Base-by-base conservation (phyloP, 1,284 basidiomycete genomes). In the Crocinoboletus sp. region DNA sequence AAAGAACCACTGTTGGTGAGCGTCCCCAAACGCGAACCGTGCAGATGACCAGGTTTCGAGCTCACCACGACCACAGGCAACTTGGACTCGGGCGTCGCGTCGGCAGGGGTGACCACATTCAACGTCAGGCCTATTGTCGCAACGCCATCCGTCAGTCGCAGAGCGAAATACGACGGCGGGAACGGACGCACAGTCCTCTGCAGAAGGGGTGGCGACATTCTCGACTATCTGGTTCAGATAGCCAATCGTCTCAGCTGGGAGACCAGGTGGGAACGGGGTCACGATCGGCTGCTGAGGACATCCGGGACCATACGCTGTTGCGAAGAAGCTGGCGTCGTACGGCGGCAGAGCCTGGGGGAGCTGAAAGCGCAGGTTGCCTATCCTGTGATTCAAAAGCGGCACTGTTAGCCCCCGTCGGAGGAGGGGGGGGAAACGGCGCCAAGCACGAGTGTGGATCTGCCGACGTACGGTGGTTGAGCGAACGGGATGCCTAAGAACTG, bases 101-200 rank as follows among this genome's bases (percentile, higher is more conserved):
- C 48, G 3, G 51, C 46, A 1, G 72, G 67, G 1, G 58, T 60
- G 22, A 68, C 53, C 8, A 78, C 63, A 47, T 77, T 77, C 41
- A 76, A 36, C 19, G 65, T 67, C 15, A 78, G 56, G 51, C 75
- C 77, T 67, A n/a, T n/a, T n/a, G n/a, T n/a, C n/a, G n/a, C n/a
- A n/a, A n/a, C n/a, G n/a, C n/a, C n/a, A n/a, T n/a, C n/a, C n/a
- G n/a, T n/a, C n/a, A n/a, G n/a, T n/a, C n/a, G n/a, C n/a, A n/a
- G n/a, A n/a, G n/a, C n/a, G n/a, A n/a, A n/a, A 5, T 5, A 8
- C 16, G 17, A 29, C 30, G n/a, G 7, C 9, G 7, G 6, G 23
- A 31, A 25, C 11, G 2, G 13, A 56, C 57, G 41, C 33, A 64
- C 61, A 61, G 15, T 63, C 61, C 23, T 64, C 62, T 9, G 54